Conservation (phyloP, 108 stramenopile species). For the Seminavis robusta region DNA sequence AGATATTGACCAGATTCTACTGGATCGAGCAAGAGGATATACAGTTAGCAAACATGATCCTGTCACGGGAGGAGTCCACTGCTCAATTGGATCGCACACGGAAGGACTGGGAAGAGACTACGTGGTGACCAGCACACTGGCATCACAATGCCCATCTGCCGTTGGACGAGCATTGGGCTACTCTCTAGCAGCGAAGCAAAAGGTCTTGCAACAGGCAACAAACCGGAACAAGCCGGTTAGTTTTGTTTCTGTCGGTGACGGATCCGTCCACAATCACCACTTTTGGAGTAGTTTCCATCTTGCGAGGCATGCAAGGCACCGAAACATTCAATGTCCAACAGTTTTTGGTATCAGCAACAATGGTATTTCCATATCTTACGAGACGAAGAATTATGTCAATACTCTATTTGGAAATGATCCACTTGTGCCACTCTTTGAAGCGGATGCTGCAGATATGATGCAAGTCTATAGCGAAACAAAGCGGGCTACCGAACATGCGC, state of each 20-base stretch:
- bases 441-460: slow-evolving; percentile 61
- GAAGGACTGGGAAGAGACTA: slow-evolving; percentile 50
- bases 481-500: slow-evolving; percentile 51
- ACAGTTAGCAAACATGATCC: slow-evolving; percentile 68
- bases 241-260: slow-evolving; percentile 83
- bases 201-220: not conserved
- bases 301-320: slow-evolving; percentile 64
- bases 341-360: slow-evolving; percentile 86
- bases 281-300: slow-evolving; percentile 73
- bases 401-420: slow-evolving; percentile 38
- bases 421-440: slow-evolving; percentile 51
- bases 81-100: slow-evolving; percentile 62
- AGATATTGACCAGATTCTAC: slow-evolving; percentile 47
- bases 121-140: slow-evolving; percentile 73
- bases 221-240: slow-evolving; percentile 40
- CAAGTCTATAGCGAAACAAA: slow-evolving; percentile 71
- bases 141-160: slow-evolving; percentile 82
- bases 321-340: slow-evolving; percentile 63
- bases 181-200: slow-evolving; percentile 32
- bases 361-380: slow-evolving; percentile 69
- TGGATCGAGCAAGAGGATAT: slow-evolving; percentile 80
- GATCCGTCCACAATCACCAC: slow-evolving; percentile 81
- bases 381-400: slow-evolving; percentile 56
- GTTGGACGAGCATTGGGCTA: slow-evolving; percentile 82
- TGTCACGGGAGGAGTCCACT: slow-evolving; percentile 84